Evolutionary conservation across 768 basidiomycete species (phyloP).

Genomic region (Pleurotus platypus): DNA sequence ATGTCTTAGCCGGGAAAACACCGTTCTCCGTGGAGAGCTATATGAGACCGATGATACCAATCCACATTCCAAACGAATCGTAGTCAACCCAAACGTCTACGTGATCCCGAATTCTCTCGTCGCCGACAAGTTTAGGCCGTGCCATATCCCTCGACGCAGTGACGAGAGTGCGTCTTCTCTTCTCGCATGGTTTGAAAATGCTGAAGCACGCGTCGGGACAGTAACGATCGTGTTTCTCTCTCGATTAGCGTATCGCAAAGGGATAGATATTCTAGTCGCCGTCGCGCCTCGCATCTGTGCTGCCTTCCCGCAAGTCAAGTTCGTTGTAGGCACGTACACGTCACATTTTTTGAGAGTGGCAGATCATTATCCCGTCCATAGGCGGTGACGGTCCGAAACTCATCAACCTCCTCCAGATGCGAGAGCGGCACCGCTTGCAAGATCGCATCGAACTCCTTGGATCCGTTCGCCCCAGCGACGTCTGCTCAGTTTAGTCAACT

Average conservation of each 20-base stretch:
- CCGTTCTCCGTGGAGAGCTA: conserved; percentile 81
- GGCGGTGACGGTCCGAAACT: conserved; percentile 96
- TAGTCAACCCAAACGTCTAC: conserved; percentile 63
- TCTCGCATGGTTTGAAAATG: not conserved
- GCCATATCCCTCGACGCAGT: conserved; percentile 33
- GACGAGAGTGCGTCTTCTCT: conserved; percentile 50
- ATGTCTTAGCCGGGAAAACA: conserved; percentile 85
- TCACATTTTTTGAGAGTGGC: not conserved
- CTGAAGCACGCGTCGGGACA: conserved; percentile 22
- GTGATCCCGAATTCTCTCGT: conserved; percentile 94
- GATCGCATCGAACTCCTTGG: conserved; percentile 92
- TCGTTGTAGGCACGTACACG: conserved; percentile 69
- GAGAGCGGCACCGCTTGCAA: conserved; percentile 85
- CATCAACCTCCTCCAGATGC: conserved; percentile 92
- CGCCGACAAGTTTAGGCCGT: conserved; percentile 81
- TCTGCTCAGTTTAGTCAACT: conserved; percentile 58
- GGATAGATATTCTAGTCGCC: conserved; percentile 91
- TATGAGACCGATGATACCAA: conserved; percentile 50
- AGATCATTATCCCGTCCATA: conserved; percentile 22
- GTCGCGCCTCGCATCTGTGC: conserved; percentile 88
- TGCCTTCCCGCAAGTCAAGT: conserved; percentile 81
- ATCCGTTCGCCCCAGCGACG: conserved; percentile 74
- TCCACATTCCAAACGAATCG: conserved; percentile 25
- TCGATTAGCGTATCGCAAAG: conserved; percentile 91
- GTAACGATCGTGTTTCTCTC: conserved; percentile 92